phyloP scores from a whole-genome alignment of 805 yeast species.

The Candida ortonii region DNA sequence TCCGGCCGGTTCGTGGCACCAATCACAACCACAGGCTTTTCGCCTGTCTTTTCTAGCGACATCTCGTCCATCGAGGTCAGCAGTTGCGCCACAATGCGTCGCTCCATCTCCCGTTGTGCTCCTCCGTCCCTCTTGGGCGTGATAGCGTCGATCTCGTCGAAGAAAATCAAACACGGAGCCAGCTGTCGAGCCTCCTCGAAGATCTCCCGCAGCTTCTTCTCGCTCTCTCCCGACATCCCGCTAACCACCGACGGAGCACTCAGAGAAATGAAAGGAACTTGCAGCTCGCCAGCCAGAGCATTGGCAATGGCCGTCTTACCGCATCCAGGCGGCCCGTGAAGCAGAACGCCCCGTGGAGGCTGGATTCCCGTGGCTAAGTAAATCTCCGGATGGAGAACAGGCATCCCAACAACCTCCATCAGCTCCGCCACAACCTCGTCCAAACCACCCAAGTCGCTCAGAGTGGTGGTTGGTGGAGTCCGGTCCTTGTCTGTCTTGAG shows the following conservation, averaged over 20 bases:
- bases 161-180: constrained; percentile 91
- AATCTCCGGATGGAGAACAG: constrained; percentile 91
- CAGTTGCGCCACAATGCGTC: constrained; percentile 93
- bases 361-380: constrained; percentile 85
- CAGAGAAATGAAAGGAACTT: constrained; percentile 86
- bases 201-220: constrained; percentile 86
- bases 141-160: constrained; percentile 97
- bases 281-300: constrained; percentile 91
- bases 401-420: constrained; percentile 88
- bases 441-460: constrained; percentile 85
- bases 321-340: constrained; percentile 99
- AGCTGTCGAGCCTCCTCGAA: constrained; percentile 86
- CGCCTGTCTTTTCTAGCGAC: constrained; percentile 81
- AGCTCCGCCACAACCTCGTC: constrained; percentile 80
- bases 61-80: constrained; percentile 93
- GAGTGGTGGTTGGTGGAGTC: constrained; percentile 64
- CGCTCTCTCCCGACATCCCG: constrained; percentile 99
- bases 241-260: constrained; percentile 96
- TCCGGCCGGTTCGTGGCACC: constrained; percentile 99
- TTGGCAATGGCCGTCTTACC: constrained; percentile 97
- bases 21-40: constrained; percentile 87
- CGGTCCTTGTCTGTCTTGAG: constrained; percentile 50
- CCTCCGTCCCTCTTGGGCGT: constrained; percentile 98
- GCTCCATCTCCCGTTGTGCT: constrained; percentile 97
- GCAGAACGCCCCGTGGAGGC: constrained; percentile 90